Evolutionary conservation across 2,329 filamentous ascomycete species (phyloP).

Genomic region (Aspergillus ruber): DNA sequence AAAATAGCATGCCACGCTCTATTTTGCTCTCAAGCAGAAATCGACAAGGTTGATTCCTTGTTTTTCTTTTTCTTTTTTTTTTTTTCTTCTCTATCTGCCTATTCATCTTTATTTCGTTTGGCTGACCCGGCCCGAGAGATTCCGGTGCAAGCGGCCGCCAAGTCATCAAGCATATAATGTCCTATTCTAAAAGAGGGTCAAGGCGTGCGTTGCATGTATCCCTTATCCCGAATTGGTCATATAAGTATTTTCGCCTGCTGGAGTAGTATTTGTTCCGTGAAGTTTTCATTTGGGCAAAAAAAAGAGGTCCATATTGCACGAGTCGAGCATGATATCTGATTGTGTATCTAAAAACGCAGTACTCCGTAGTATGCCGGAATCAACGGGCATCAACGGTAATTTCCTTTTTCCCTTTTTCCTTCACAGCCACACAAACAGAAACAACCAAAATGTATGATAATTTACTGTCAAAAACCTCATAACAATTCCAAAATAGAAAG

Average conservation of each 20-base stretch:
- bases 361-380: conserved; percentile 2
- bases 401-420: neutral
- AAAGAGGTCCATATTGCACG: neutral
- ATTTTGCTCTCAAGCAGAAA: too few species aligned
- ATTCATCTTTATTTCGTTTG: neutral
- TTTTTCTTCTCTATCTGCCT: neutral
- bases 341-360: conserved; percentile 1
- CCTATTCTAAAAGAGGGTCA: neutral
- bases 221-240: neutral
- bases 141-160: neutral
- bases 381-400: conserved; percentile 1
- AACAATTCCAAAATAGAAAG: neutral
- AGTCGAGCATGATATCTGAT: conserved; percentile 2
- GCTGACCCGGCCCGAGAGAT: neutral
- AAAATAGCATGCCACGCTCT: neutral
- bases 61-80: neutral
- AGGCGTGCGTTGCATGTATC: conserved; percentile 1
- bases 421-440: neutral
- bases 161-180: neutral
- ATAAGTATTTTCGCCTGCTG: neutral
- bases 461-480: neutral
- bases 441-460: neutral
- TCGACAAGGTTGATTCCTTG: neutral
- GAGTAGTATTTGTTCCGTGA: neutral
- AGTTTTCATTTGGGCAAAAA: neutral